Base-by-base conservation (phyloP, 192 early-diverging fungal species). In the Glomus cerebriforme region DNA sequence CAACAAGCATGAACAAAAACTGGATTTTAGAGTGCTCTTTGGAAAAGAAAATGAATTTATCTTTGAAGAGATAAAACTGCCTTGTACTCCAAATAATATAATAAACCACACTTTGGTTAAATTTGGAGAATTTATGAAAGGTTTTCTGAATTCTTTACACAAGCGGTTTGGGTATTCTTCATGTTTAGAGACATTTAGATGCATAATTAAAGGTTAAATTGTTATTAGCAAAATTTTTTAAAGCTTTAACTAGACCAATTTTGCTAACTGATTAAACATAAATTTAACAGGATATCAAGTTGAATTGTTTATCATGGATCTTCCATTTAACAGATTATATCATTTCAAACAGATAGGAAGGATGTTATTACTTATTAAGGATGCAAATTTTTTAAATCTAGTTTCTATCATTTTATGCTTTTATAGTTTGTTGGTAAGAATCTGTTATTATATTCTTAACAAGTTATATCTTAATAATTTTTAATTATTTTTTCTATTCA, bases 361-460 rank as follows among this genome's bases (percentile, higher is more conserved):
- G 35, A 43, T 37, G 35, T 37, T 70, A 31, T 70, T 70, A 37
- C 68, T 35, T 37, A 70, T 35, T 24, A 35, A 70, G 6, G 35
- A 19, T 5, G 68, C 68, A 19, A 70, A 70, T 24, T 70, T 70
- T 70, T 70, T 64, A 31, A 64, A 26, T 31, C 7, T 64, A 64
- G 62, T 64, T 39, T 1, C 68, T 35, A 35, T n/a, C 1, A 70
- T 70, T 7, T 31, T 35, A 39, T 1, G 0, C 19, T n/a, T 70
- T 24, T 70, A 70, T 70, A 70, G 68, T 70, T 70, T 70, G 22
- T 37, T 70, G 68, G 19, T 70, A 70, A 70, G 68, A 49, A 3
- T 70, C 68, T 70, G 68, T 39, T 70, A 24, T 19, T 2, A n/a
- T n/a, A n/a, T 35, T 70, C 22, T 70, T 70, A 31, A 39, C 27